Conservation (phyloP, 2,329 filamentous ascomycete species). For the Trichoderma sp. region DNA sequence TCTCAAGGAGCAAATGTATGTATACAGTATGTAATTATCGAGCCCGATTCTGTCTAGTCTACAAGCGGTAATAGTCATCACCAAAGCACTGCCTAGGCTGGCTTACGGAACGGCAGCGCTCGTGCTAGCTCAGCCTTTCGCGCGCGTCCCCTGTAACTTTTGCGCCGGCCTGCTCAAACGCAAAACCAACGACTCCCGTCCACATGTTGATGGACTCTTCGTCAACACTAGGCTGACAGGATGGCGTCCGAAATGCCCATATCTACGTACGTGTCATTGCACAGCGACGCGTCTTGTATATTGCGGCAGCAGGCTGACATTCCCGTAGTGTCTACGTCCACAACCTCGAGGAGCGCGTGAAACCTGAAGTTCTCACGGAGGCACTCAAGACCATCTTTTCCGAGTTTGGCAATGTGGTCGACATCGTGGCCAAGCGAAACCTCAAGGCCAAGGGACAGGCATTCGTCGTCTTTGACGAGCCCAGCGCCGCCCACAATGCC, state of each 20-base stretch:
- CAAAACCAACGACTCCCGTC: background rate
- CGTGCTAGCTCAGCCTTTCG: background rate
- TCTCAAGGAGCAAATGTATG: too few relatives aligned
- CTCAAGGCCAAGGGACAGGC: constrained; percentile 93
- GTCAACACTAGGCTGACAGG: constrained; percentile 12
- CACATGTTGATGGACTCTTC: constrained; percentile 8
- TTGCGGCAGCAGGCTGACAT: constrained; percentile 41
- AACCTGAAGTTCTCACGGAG: constrained; percentile 73
- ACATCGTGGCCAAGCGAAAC: constrained; percentile 86
- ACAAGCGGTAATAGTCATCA: too few relatives aligned
- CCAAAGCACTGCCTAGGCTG: background rate
- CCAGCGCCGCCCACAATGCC: constrained; percentile 77
- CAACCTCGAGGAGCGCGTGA: constrained; percentile 92
- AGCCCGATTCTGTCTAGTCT: too few relatives aligned
- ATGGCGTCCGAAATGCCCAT: constrained; percentile 46
- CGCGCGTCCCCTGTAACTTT: background rate
- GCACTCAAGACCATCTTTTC: constrained; percentile 78
- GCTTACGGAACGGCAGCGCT: background rate
- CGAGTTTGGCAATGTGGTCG: constrained; percentile 83
- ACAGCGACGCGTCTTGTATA: constrained; percentile 60
- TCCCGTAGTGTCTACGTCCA: constrained; percentile 65
- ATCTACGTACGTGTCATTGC: constrained; percentile 75
- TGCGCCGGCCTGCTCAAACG: background rate
- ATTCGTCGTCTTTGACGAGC: constrained; percentile 84
- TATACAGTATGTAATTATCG: too few relatives aligned